Percentiles rank a stretch among this genome's conserved stretches.
Conservation (phyloP, 2,329 filamentous ascomycete species). For the Ceratocystis albifundus region DNA sequence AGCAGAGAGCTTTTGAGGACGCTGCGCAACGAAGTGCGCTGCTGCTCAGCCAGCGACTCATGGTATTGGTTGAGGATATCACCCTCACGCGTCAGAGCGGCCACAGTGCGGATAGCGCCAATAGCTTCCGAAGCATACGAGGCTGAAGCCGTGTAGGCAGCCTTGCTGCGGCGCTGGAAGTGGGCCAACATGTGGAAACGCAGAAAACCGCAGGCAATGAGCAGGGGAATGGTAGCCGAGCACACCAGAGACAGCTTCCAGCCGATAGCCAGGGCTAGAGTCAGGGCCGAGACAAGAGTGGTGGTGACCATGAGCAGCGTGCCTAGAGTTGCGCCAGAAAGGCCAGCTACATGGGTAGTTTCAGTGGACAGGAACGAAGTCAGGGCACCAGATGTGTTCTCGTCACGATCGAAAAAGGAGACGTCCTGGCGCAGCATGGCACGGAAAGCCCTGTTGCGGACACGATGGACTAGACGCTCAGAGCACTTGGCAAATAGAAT, state of each 20-base stretch:
- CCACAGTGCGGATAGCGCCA: conserved; percentile 85
- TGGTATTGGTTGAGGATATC: conserved; percentile 69
- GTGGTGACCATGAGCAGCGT: conserved; percentile 71
- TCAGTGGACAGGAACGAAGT: conserved; percentile 83
- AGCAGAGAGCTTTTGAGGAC: conserved; percentile 65
- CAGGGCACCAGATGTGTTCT: conserved; percentile 79
- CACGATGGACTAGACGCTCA: conserved; percentile 72
- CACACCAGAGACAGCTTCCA: conserved; percentile 86
- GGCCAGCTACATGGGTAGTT: conserved; percentile 75
- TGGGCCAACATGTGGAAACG: conserved; percentile 73
- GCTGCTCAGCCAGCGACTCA: conserved; percentile 52
- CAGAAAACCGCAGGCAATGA: conserved; percentile 73
- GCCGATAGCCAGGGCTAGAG: conserved; percentile 60
- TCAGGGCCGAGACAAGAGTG: conserved; percentile 63
- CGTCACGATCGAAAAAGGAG: conserved; percentile 76
- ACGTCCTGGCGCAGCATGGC: conserved; percentile 88
- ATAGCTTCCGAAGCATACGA: conserved; percentile 88
- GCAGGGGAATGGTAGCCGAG: conserved; percentile 62
- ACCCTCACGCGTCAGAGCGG: conserved; percentile 73
- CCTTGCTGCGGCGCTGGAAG: conserved; percentile 69
- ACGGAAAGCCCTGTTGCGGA: conserved; percentile 71
- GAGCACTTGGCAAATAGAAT: conserved; percentile 71
- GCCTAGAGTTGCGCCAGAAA: conserved; percentile 77
- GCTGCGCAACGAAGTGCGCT: conserved; percentile 55
- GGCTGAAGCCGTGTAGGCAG: conserved; percentile 67